Conservation (phyloP, 345 rosid species). For the Moricandia moricandioides region DNA sequence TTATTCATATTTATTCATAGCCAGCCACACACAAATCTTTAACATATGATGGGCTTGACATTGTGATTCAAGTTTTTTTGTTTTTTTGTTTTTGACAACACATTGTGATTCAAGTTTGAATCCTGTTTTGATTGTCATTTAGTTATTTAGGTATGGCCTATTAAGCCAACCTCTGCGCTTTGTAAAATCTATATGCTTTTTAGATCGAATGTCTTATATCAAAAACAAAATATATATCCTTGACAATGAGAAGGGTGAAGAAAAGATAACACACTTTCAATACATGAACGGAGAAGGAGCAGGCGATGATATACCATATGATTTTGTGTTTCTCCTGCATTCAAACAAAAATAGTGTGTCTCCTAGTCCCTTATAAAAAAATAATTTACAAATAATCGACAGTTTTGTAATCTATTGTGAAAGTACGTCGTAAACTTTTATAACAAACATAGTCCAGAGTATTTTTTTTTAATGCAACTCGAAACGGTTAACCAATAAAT, state of each 20-base stretch:
- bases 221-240: neutral
- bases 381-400: neutral
- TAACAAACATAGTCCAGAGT: neutral
- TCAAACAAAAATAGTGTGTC: neutral
- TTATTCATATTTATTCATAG: neutral
- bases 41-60: neutral
- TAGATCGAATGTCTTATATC: no score
- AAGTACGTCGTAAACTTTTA: neutral
- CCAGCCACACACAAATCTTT: neutral
- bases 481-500: neutral
- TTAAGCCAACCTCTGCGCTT: neutral
- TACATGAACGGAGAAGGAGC: conserved; percentile 14
- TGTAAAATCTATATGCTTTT: neutral
- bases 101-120: neutral
- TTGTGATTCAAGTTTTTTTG: neutral
- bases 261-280: neutral
- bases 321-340: neutral
- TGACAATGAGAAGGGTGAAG: neutral
- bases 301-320: neutral
- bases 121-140: neutral
- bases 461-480: neutral
- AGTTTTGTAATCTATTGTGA: neutral
- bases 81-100: no score
- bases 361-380: neutral
- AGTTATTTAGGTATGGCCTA: neutral